These are phyloP conservation scores for Globisporangium cylindrosporum DNA, from an alignment of 352 stramenopile species.

Conservation along the genomic window DNA sequence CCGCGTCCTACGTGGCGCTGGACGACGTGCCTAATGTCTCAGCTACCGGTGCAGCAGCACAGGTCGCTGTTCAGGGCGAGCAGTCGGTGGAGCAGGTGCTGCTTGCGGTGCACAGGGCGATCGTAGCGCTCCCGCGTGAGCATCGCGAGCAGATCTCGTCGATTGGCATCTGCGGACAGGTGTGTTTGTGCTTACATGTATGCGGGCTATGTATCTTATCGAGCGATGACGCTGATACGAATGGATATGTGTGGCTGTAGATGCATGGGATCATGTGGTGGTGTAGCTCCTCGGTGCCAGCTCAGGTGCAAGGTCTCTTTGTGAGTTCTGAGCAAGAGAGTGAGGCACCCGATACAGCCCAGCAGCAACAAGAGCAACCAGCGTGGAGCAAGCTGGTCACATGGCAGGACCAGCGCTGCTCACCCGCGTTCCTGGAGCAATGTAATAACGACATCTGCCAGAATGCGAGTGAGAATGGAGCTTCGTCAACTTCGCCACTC, in stretches of 20 bases:
- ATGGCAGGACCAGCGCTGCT: conserved; percentile 81
- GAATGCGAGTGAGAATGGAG: neutral
- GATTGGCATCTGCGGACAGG: conserved; percentile 73
- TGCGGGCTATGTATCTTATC: neutral
- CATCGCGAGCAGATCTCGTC: conserved; percentile 27
- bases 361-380: conserved; percentile 5
- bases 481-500: conserved; percentile 28
- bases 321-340: neutral
- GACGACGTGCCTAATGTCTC: conserved; percentile 23
- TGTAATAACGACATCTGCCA: conserved; percentile 20
- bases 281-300: conserved; percentile 40
- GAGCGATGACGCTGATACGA: neutral
- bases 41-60: conserved; percentile 3
- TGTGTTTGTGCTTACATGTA: conserved; percentile 13
- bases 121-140: conserved; percentile 30
- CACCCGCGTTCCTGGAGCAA: conserved; percentile 40
- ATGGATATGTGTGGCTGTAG: conserved; percentile 19
- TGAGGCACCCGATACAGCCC: neutral
- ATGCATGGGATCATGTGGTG: conserved; percentile 89
- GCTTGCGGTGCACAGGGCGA: conserved; percentile 32
- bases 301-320: conserved; percentile 29
- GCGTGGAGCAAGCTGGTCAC: conserved; percentile 68
- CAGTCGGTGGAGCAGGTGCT: conserved; percentile 51
- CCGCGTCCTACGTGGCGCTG: conserved; percentile 32
- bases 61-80: conserved; percentile 20